Base-by-base conservation (phyloP, 257 asterid species). In the Salvia hispanica region DNA sequence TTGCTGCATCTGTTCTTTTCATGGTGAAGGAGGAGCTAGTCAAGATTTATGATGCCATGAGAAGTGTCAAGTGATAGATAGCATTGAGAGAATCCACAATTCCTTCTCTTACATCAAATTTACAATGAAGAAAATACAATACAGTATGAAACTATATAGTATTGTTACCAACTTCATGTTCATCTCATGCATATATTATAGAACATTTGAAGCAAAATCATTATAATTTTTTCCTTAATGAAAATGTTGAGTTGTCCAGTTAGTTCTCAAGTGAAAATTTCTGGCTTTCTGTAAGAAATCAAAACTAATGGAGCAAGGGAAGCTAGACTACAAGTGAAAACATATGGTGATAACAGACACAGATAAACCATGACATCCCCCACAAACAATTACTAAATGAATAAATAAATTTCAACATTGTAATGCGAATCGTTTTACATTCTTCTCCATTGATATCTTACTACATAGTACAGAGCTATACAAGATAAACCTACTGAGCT, bases 1-100 rank as follows among this genome's bases (percentile, higher is more conserved):
- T 92, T 70, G 98, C 98, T 53, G 96, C 98, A 63, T 89, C 98
- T 39, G 81, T 92, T 55, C 92, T 92, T 71, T 92, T 92, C 82
- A 89, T 87, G 96, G 80, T 92, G 71, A 87, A 92, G 83, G 98
- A 92, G 82, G 96, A 92, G 87, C 88, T 92, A 54, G 96, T 92
- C 21, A 92, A 89, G 78, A 72, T 81, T 66, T 83, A 40, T 43
- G 62, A 80, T 16, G 51, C 34, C 37, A 36, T 56, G 44, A 78
- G 40, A 18, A 58, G 31, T 34, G 73, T 31, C 39, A 78, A 65
- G 64, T 80, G 65, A 76, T 67, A 39, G 9, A 4, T 37, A 6
- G 42, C 42, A 37, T 37, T 37, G 42, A 5, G 43, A 39, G 9
- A 39, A 39, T 47, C 54, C 5, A 47, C 16, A 47, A 47, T n/a